Conservation (phyloP, 2,329 filamentous ascomycete species). For the Intubia oerlemansii region DNA sequence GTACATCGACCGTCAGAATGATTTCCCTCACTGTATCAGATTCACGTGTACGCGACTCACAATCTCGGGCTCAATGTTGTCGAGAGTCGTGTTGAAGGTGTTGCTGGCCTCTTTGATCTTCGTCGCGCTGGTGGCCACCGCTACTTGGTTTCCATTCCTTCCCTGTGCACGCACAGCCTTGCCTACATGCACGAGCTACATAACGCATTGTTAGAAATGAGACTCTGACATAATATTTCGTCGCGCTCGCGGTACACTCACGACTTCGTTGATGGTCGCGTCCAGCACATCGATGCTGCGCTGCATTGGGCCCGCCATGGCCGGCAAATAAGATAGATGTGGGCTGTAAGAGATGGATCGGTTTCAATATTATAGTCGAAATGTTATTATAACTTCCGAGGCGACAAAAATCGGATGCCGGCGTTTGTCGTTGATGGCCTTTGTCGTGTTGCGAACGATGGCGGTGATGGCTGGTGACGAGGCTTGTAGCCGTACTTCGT, state of each 20-base stretch:
- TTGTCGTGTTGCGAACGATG: too few species aligned
- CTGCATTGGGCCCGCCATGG: not conserved
- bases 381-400: too few species aligned
- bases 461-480: too few species aligned
- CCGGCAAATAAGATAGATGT: too few species aligned
- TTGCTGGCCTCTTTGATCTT: constrained; percentile 25
- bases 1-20: too few species aligned
- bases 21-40: too few species aligned
- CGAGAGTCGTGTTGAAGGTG: constrained; percentile 29
- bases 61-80: constrained; percentile 35
- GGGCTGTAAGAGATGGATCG: too few species aligned
- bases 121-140: constrained; percentile 14
- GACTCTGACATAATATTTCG: not conserved
- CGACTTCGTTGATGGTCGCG: constrained; percentile 26
- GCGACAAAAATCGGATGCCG: too few species aligned
- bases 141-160: constrained; percentile 21
- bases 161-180: constrained; percentile 30
- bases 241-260: not conserved
- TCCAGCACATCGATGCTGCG: constrained; percentile 23
- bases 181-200: constrained; percentile 34
- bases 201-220: constrained; percentile 2
- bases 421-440: too few species aligned
- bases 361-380: too few species aligned
- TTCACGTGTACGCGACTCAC: constrained; percentile 15
- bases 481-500: too few species aligned